These are phyloP conservation scores for Russula sp. DNA, from an alignment of 768 basidiomycete species.

Conservation along the genomic window DNA sequence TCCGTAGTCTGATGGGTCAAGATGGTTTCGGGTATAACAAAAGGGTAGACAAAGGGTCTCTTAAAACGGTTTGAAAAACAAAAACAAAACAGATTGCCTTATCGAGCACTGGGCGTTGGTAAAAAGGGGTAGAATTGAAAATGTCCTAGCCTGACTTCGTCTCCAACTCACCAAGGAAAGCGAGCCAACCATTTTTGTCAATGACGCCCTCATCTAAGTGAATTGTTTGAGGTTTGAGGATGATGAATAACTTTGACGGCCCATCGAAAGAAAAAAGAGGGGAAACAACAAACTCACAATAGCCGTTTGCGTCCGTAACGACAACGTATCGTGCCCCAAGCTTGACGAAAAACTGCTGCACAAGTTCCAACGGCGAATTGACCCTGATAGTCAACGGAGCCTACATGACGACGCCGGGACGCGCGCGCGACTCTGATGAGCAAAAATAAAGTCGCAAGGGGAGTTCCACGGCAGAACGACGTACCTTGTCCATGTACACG, in stretches of 20 bases:
- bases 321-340: slow-evolving; percentile 90
- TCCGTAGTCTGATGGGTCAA: background rate
- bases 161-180: slow-evolving; percentile 75
- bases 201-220: slow-evolving; percentile 80
- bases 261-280: background rate
- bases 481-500: slow-evolving; percentile 85
- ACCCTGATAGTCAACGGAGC: slow-evolving; percentile 84
- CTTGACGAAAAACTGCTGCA: slow-evolving; percentile 93
- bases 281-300: slow-evolving; percentile 61
- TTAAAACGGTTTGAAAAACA: background rate
- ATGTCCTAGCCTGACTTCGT: slow-evolving; percentile 36
- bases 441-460: background rate
- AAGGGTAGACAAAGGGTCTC: background rate
- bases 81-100: background rate
- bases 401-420: slow-evolving; percentile 42
- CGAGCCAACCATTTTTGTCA: slow-evolving; percentile 93
- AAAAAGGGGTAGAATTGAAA: background rate
- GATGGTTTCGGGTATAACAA: background rate
- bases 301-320: slow-evolving; percentile 75
- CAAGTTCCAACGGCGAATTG: slow-evolving; percentile 84
- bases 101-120: background rate
- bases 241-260: background rate
- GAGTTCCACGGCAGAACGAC: background rate
- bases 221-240: background rate
- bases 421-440: background rate